Evolutionary conservation across 495 filamentous ascomycete species (phyloP).

Genomic region (Neurospora sp.): DNA sequence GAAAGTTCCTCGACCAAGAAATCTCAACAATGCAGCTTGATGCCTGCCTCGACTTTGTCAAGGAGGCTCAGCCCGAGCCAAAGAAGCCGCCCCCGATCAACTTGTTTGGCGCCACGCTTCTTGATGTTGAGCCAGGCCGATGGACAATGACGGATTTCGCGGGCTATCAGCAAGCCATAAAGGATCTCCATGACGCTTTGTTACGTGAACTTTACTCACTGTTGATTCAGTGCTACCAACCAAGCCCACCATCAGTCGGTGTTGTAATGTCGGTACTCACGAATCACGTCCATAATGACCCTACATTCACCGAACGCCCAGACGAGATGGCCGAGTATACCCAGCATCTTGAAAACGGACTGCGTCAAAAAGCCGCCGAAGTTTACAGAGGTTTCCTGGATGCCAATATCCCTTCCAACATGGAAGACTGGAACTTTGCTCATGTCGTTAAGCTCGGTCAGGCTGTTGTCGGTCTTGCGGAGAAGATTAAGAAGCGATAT

Average conservation of each 20-base stretch:
- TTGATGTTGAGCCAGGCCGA: slow-evolving; percentile 35
- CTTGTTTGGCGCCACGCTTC: slow-evolving; percentile 28
- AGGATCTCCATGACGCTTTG: slow-evolving; percentile 68
- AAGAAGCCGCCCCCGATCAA: slow-evolving; percentile 39
- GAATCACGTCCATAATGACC: slow-evolving; percentile 71
- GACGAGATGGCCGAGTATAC: slow-evolving; percentile 61
- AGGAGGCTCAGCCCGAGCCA: slow-evolving; percentile 51
- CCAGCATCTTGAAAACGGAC: slow-evolving; percentile 58
- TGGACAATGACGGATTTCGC: slow-evolving; percentile 80
- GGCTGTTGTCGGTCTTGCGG: slow-evolving; percentile 66
- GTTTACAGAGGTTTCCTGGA: slow-evolving; percentile 66
- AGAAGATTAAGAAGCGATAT: slow-evolving; percentile 87
- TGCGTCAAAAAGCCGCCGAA: slow-evolving; percentile 60
- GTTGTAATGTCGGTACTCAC: slow-evolving; percentile 75
- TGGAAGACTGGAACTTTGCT: slow-evolving; percentile 72
- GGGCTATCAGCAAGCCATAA: slow-evolving; percentile 63
- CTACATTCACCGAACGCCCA: slow-evolving; percentile 56
- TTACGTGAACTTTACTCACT: slow-evolving; percentile 80
- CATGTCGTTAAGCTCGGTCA: slow-evolving; percentile 84
- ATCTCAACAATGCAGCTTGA: slow-evolving; percentile 73
- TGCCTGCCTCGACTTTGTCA: slow-evolving; percentile 69
- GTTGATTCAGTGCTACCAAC: slow-evolving; percentile 78
- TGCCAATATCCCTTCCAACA: slow-evolving; percentile 60
- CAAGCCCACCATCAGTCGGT: slow-evolving; percentile 70
- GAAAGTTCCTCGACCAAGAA: slow-evolving; percentile 80